Evolutionary conservation across 768 basidiomycete genomes (phyloP).

Genomic region (Tricholoma terreum): DNA sequence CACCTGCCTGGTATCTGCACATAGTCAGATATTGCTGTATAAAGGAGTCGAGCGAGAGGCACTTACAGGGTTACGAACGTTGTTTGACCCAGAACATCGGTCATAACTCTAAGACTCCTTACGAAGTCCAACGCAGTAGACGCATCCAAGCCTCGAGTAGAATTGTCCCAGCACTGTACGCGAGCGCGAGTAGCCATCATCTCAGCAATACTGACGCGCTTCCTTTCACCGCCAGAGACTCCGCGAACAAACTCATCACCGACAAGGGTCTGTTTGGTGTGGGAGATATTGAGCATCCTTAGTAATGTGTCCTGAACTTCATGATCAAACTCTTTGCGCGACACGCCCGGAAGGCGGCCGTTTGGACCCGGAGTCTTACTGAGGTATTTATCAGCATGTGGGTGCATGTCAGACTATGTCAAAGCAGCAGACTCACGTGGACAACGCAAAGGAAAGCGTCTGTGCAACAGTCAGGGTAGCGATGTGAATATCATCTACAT

Average conservation of each 20-base stretch:
- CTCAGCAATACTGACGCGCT: constrained; percentile 80
- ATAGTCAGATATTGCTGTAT: constrained; percentile 4
- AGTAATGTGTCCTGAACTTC: constrained; percentile 62
- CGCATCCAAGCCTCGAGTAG: constrained; percentile 78
- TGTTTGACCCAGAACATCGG: constrained; percentile 77
- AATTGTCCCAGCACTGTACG: constrained; percentile 83
- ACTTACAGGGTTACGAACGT: constrained; percentile 75
- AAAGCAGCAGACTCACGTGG: constrained; percentile 38
- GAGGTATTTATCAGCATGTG: constrained; percentile 3
- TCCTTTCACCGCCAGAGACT: constrained; percentile 77
- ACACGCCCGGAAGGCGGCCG: constrained; percentile 66
- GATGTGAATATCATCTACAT: constrained; percentile 76
- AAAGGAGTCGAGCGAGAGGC: neutral
- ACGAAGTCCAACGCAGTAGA: constrained; percentile 88
- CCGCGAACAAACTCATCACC: constrained; percentile 87
- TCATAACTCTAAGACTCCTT: constrained; percentile 75
- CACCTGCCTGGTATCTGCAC: constrained; percentile 73
- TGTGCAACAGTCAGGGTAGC: constrained; percentile 79
- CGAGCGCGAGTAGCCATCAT: constrained; percentile 82
- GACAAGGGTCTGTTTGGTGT: constrained; percentile 75
- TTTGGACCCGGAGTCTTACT: constrained; percentile 70
- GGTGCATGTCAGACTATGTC: too few species aligned
- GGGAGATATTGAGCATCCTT: constrained; percentile 79
- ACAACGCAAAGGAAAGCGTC: constrained; percentile 68
- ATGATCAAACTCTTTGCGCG: constrained; percentile 53